phyloP scores from a whole-genome alignment of 345 rosid species.

The Aethionema arabicum region DNA sequence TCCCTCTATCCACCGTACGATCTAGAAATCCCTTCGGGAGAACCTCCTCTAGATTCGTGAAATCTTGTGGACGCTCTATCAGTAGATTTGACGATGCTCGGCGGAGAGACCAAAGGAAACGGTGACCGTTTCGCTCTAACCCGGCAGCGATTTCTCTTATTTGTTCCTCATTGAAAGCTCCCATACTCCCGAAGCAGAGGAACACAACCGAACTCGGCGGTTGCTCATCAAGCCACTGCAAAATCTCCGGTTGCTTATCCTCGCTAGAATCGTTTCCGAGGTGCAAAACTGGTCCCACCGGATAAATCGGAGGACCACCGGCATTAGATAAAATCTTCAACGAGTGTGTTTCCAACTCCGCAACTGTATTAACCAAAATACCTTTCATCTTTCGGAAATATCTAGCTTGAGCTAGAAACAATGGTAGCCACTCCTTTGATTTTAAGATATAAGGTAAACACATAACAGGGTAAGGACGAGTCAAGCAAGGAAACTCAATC shows the following conservation, averaged over 20 bases:
- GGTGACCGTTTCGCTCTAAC: slow-evolving; percentile 42
- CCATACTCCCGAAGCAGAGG: slow-evolving; percentile 67
- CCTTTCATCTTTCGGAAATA: slow-evolving; percentile 40
- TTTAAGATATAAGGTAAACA: slow-evolving; percentile 27
- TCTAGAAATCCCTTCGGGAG: slow-evolving; percentile 51
- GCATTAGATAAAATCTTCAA: slow-evolving; percentile 19
- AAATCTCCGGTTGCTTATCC: slow-evolving; percentile 21
- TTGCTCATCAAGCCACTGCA: slow-evolving; percentile 57
- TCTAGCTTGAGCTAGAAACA: background rate
- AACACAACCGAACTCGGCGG: slow-evolving; percentile 53
- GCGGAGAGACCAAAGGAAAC: slow-evolving; percentile 64
- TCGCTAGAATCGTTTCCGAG: slow-evolving; percentile 9
- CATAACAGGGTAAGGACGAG: slow-evolving; percentile 39
- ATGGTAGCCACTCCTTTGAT: background rate
- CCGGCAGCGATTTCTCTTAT: slow-evolving; percentile 47
- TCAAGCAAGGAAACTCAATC: slow-evolving; percentile 38
- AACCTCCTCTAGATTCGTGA: slow-evolving; percentile 20
- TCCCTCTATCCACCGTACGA: slow-evolving; percentile 42
- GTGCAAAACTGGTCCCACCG: slow-evolving; percentile 55
- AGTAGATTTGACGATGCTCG: slow-evolving; percentile 15
- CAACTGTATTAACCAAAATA: slow-evolving; percentile 50
- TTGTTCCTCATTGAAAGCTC: slow-evolving; percentile 52
- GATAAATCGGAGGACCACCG: slow-evolving; percentile 31
- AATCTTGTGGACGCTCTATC: slow-evolving; percentile 23
- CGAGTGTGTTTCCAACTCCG: slow-evolving; percentile 50